Percentiles rank a stretch among this genome's conserved stretches.
Evolutionary conservation across 208 protist species (phyloP).

Genomic region (Leishmania tropica): DNA sequence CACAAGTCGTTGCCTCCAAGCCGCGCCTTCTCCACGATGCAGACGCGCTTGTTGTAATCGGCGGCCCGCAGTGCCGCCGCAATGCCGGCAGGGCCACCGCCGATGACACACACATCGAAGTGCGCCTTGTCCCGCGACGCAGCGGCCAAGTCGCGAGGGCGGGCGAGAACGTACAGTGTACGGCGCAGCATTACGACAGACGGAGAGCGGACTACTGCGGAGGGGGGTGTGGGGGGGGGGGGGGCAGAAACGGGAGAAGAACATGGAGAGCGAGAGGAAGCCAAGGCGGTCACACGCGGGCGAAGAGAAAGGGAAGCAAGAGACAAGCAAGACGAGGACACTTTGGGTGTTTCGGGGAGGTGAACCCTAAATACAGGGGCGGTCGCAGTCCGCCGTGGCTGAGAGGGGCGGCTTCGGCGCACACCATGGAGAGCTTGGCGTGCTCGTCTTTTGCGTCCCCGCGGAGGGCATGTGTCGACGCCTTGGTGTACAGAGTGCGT

Average conservation of each 20-base stretch:
- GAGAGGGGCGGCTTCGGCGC: not conserved
- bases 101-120: conserved; percentile 86
- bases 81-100: conserved; percentile 75
- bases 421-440: not conserved
- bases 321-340: not conserved
- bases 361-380: not conserved
- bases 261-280: not conserved
- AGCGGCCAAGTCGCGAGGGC: conserved; percentile 26
- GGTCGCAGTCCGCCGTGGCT: not conserved
- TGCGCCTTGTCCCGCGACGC: conserved; percentile 24
- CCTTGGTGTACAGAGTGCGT: not conserved
- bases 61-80: conserved; percentile 71
- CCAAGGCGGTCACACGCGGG: not conserved
- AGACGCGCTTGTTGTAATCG: conserved; percentile 77
- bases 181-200: conserved; percentile 16
- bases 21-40: conserved; percentile 63
- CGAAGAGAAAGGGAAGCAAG: not conserved
- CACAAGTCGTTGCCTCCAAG: conserved; percentile 79
- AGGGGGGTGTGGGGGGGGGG: not conserved
- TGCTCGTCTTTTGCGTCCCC: not conserved
- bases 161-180: not conserved
- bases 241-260: not conserved
- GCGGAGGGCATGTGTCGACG: too few relatives aligned
- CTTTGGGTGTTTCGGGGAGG: not conserved
- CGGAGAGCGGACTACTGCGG: not conserved